Evolutionary conservation across 768 basidiomycete genomes (phyloP).

Genomic region (Rhizopogon salebrosus): DNA sequence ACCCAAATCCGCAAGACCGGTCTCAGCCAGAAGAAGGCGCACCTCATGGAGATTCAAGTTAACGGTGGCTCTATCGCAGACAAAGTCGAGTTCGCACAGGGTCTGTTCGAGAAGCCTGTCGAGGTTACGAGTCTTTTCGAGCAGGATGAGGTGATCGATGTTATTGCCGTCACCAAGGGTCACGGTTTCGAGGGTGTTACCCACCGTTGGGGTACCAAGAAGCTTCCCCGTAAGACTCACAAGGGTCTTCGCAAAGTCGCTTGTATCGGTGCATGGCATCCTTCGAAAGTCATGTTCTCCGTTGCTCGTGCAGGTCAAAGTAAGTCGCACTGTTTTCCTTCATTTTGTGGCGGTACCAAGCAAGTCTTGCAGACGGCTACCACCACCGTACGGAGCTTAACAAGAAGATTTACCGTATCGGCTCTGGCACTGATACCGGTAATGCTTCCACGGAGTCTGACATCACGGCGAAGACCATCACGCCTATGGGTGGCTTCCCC

Average conservation of each 20-base stretch:
- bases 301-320: conserved; percentile 99
- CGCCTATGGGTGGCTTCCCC: conserved; percentile 98
- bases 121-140: conserved; percentile 86
- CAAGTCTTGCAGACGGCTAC: conserved; percentile 66
- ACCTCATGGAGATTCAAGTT: conserved; percentile 99
- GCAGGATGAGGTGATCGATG: conserved; percentile 93
- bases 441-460: conserved; percentile 95
- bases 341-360: background rate
- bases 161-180: conserved; percentile 98
- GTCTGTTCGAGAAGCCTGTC: conserved; percentile 94
- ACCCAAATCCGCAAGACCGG: conserved; percentile 98
- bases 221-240: conserved; percentile 97
- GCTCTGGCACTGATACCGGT: conserved; percentile 64
- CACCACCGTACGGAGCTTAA: conserved; percentile 97
- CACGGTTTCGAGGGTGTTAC: conserved; percentile 99
- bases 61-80: conserved; percentile 95
- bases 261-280: conserved; percentile 98
- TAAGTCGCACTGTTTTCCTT: conserved; percentile 36
- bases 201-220: conserved; percentile 99
- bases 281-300: conserved; percentile 99
- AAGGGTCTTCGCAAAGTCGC: conserved; percentile 99
- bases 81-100: conserved; percentile 94
- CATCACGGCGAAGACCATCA: conserved; percentile 89
- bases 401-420: conserved; percentile 98
- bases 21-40: conserved; percentile 98